Conservation (phyloP, 2,329 filamentous ascomycete genomes). For the Metarhizium anisopliae region DNA sequence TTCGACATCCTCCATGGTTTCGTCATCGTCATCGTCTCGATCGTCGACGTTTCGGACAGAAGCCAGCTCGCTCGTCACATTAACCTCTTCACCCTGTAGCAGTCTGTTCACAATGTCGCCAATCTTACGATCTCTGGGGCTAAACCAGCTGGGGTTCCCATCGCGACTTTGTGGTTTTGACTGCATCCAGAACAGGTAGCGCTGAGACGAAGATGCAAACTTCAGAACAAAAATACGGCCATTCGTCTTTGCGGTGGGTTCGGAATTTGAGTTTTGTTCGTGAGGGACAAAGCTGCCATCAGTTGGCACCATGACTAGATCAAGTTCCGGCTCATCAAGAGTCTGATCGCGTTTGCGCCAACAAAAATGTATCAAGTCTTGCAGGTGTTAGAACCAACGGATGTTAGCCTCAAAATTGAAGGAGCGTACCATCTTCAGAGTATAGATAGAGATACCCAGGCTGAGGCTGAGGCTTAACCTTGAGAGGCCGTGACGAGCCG, state of each 20-base stretch:
- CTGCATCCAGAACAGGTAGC: constrained; percentile 94
- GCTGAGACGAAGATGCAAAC: constrained; percentile 84
- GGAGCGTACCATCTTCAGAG: constrained; percentile 69
- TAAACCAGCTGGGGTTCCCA: constrained; percentile 69
- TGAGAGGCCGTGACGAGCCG: constrained; percentile 38
- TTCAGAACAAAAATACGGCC: constrained; percentile 91
- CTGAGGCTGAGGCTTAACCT: constrained; percentile 62
- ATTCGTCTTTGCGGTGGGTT: constrained; percentile 58
- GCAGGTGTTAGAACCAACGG: neutral
- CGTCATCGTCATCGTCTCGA: constrained; percentile 51
- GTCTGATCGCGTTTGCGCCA: constrained; percentile 75
- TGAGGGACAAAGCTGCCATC: constrained; percentile 86
- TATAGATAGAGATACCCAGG: constrained; percentile 90
- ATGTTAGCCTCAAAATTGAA: neutral
- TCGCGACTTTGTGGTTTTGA: constrained; percentile 68
- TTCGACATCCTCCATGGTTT: constrained; percentile 52
- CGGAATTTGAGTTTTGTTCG: constrained; percentile 47
- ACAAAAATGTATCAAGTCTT: constrained; percentile 90
- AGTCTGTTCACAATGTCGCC: constrained; percentile 79
- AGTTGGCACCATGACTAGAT: constrained; percentile 86
- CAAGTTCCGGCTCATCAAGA: constrained; percentile 67
- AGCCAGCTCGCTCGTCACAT: constrained; percentile 65
- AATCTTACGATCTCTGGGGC: constrained; percentile 75
- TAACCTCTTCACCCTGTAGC: constrained; percentile 80
- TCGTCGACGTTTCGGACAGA: constrained; percentile 46